Conservation (phyloP, 164 flowering plant genomes). For the Vitis vinifera region DNA sequence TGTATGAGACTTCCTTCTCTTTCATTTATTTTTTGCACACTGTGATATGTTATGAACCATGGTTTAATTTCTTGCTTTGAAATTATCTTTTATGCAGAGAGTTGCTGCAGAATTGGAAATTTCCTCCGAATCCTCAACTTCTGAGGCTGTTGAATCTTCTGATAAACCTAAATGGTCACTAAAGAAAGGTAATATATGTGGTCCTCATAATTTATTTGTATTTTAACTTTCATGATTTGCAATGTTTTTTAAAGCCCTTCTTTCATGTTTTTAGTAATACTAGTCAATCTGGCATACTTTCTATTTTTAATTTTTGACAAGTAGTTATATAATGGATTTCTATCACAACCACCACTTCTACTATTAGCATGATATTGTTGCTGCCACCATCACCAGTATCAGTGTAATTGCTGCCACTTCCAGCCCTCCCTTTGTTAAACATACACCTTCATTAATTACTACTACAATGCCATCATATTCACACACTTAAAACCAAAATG, state of each 20-base stretch:
- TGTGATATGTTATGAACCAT: neutral
- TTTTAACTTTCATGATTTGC: neutral
- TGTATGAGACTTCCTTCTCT: too few relatives aligned
- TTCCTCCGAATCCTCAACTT: slow-evolving; percentile 43
- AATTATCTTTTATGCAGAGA: slow-evolving; percentile 40
- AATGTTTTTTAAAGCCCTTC: neutral
- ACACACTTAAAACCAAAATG: too few relatives aligned
- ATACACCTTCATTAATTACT: too few relatives aligned
- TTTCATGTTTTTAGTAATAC: neutral
- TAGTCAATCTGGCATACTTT: too few relatives aligned
- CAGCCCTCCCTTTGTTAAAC: too few relatives aligned
- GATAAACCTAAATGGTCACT: slow-evolving; percentile 49
- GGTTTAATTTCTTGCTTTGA: slow-evolving; percentile 1
- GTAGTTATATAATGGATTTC: too few relatives aligned
- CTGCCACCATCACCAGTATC: too few relatives aligned
- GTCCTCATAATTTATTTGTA: neutral
- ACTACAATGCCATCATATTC: too few relatives aligned
- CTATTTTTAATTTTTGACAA: too few relatives aligned
- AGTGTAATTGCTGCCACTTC: too few relatives aligned
- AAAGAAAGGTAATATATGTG: slow-evolving; percentile 56
- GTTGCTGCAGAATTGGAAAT: slow-evolving; percentile 62
- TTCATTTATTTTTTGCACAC: neutral
- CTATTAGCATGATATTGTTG: too few relatives aligned
- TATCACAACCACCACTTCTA: too few relatives aligned
- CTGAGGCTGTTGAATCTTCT: slow-evolving; percentile 47